Evolutionary conservation across 768 basidiomycete genomes (phyloP).

Genomic region (Boletus reticulatus): DNA sequence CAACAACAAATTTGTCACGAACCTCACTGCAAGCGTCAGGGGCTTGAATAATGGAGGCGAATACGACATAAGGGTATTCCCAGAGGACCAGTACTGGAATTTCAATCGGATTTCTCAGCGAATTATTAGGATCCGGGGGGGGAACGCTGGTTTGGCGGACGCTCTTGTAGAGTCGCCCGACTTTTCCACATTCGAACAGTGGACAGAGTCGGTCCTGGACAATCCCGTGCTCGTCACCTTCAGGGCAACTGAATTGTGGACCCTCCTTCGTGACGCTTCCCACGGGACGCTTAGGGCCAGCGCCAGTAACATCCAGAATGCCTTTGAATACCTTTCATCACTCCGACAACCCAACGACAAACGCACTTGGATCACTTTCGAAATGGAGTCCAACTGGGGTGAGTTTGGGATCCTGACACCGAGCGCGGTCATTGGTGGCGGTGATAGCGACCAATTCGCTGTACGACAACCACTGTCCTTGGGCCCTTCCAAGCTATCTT

Average conservation of each 20-base stretch:
- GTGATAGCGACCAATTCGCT: neutral
- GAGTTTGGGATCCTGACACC: constrained; percentile 7
- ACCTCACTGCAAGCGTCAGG: constrained; percentile 8
- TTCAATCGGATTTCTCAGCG: constrained; percentile 6
- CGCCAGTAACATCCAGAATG: constrained; percentile 1
- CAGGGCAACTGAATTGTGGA: constrained; percentile 1
- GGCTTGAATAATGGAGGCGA: constrained; percentile 6
- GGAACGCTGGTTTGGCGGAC: neutral
- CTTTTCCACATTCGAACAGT: neutral
- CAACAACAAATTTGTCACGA: neutral
- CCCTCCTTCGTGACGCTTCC: neutral
- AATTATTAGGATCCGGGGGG: constrained; percentile 3
- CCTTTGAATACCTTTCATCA: constrained; percentile 2
- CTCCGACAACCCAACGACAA: neutral
- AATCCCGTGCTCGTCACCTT: neutral
- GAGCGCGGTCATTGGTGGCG: constrained; percentile 1
- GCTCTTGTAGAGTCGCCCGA: neutral
- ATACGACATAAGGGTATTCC: neutral
- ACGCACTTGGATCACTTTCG: constrained; percentile 2
- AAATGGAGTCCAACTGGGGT: neutral
- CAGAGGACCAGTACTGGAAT: neutral
- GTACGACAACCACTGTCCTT: neutral
- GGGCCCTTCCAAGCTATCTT: constrained; percentile 3
- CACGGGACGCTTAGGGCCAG: neutral
- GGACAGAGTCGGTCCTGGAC: neutral